Conservation (phyloP, 257 asterid species). For the Solanum pinnatisectum region DNA sequence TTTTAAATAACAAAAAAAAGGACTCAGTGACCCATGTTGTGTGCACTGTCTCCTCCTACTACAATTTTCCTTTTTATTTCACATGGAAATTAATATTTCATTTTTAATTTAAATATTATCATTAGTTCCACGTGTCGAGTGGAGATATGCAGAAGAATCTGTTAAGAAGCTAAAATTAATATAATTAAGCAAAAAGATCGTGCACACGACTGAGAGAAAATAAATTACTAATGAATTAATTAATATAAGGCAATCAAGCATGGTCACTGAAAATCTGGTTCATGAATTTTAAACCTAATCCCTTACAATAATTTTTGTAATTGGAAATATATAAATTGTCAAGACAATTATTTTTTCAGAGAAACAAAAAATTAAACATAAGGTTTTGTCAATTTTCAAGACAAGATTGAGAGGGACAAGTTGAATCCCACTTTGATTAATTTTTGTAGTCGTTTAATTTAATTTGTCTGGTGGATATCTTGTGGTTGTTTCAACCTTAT, state of each 20-base stretch:
- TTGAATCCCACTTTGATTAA: conserved; percentile 40
- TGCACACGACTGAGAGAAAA: conserved; percentile 47
- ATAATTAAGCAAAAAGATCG: conserved; percentile 20
- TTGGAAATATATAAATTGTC: background rate
- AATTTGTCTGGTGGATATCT: conserved; percentile 12
- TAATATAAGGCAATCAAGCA: conserved; percentile 6
- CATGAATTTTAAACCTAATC: conserved; percentile 19
- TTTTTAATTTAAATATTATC: background rate
- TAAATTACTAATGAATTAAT: background rate
- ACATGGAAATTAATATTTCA: background rate
- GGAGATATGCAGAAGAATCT: background rate
- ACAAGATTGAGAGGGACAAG: conserved; percentile 35
- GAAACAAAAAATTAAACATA: background rate
- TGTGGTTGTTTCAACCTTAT: conserved; percentile 16
- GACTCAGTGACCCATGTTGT: conserved; percentile 39
- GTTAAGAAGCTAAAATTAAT: background rate
- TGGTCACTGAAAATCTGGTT: conserved; percentile 54
- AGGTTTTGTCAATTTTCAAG: conserved; percentile 38
- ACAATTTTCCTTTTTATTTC: background rate
- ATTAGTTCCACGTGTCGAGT: background rate
- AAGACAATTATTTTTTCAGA: background rate
- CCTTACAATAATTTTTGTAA: background rate
- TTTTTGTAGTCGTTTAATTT: background rate
- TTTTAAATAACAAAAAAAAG: background rate
- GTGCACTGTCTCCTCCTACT: background rate